Conservation (phyloP, 768 basidiomycete species). For the Mycena sanguinolenta region DNA sequence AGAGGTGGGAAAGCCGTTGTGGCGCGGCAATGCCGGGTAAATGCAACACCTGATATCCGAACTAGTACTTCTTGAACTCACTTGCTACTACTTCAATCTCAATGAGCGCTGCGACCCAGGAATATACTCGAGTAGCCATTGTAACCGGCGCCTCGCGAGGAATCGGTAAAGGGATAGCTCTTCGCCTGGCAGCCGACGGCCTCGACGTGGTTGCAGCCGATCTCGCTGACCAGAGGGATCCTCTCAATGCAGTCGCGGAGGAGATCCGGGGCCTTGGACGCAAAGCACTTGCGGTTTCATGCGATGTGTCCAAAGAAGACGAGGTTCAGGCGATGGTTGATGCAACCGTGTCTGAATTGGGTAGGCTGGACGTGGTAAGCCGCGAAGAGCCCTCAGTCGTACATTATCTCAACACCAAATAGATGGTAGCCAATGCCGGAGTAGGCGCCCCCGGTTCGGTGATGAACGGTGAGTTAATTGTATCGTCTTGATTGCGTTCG, state of each 20-base stretch:
- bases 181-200: constrained; percentile 50
- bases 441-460: constrained; percentile 25
- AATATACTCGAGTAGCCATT: constrained; percentile 39
- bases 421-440: constrained; percentile 56
- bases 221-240: constrained; percentile 37
- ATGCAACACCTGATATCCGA: too few relatives aligned
- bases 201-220: constrained; percentile 48
- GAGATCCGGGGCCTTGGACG: constrained; percentile 43
- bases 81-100: too few relatives aligned
- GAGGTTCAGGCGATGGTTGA: constrained; percentile 47
- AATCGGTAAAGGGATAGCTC: constrained; percentile 49
- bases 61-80: too few relatives aligned
- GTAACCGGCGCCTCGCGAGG: constrained; percentile 52
- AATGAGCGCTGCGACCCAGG: too few relatives aligned
- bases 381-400: background rate
- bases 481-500: too few relatives aligned
- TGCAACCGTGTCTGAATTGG: constrained; percentile 35
- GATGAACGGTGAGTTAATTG: constrained; percentile 38
- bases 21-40: too few relatives aligned
- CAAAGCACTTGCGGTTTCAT: constrained; percentile 37
- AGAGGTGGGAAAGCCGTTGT: too few relatives aligned
- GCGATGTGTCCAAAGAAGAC: constrained; percentile 45
- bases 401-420: background rate
- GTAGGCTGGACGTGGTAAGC: constrained; percentile 47
- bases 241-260: constrained; percentile 40